Evolutionary conservation across 176 grass and related monocot genomes (phyloP).

Genomic region (Avena eriantha): DNA sequence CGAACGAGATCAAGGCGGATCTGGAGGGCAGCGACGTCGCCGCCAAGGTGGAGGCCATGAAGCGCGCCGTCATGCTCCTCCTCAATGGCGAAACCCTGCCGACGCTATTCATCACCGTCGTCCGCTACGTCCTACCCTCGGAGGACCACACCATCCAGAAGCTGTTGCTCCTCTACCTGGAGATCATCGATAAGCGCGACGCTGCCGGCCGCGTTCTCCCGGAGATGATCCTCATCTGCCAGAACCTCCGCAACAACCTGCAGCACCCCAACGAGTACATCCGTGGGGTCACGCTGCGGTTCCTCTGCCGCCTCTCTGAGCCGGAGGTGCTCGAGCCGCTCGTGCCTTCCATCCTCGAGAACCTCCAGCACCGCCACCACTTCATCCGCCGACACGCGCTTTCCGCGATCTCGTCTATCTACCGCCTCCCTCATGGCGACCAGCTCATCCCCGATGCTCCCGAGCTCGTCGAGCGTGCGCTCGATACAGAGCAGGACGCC

Average conservation of each 20-base stretch:
- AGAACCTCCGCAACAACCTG: constrained; percentile 90
- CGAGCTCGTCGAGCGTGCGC: constrained; percentile 62
- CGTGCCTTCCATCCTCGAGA: constrained; percentile 75
- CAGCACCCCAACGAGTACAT: constrained; percentile 90
- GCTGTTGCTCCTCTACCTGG: constrained; percentile 77
- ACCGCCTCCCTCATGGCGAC: constrained; percentile 67
- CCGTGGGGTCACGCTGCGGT: constrained; percentile 67
- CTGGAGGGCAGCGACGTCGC: constrained; percentile 64
- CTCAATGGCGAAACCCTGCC: constrained; percentile 74
- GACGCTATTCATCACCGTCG: constrained; percentile 80
- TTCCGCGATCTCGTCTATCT: constrained; percentile 66
- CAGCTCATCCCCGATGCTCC: constrained; percentile 76
- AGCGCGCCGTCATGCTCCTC: constrained; percentile 75
- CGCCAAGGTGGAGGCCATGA: constrained; percentile 72
- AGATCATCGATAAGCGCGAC: constrained; percentile 76
- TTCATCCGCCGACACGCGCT: constrained; percentile 79
- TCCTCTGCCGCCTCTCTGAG: constrained; percentile 76
- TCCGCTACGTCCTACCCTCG: constrained; percentile 81
- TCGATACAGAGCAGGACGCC: constrained; percentile 70
- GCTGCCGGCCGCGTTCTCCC: constrained; percentile 64
- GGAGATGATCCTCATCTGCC: constrained; percentile 93
- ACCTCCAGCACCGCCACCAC: constrained; percentile 81
- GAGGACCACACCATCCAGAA: constrained; percentile 84
- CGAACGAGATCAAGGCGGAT: constrained; percentile 77
- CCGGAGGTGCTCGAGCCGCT: constrained; percentile 82